phyloP scores from a whole-genome alignment of 2,329 filamentous ascomycete species.

The Stagonosporopsis rhizophila region DNA sequence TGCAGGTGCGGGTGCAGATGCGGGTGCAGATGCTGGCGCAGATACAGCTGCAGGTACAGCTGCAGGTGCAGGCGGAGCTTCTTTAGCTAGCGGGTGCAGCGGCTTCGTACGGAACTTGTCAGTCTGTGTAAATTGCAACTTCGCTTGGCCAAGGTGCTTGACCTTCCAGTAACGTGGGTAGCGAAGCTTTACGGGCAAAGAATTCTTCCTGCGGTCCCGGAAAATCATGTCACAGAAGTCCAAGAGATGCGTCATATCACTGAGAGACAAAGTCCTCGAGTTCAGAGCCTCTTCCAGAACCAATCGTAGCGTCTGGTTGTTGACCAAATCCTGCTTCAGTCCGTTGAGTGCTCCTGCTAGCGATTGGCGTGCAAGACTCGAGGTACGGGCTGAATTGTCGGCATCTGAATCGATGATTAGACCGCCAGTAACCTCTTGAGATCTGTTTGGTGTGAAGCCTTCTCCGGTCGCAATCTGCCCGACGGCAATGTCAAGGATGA shows the following conservation, averaged over 20 bases:
- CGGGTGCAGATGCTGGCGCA: background rate
- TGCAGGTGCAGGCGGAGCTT: conserved; percentile 18
- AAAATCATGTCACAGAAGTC: conserved; percentile 66
- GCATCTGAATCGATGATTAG: conserved; percentile 67
- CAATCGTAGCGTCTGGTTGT: conserved; percentile 58
- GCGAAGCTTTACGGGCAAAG: conserved; percentile 58
- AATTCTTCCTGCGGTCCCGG: conserved; percentile 54
- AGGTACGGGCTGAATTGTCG: conserved; percentile 51
- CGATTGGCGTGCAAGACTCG: conserved; percentile 62
- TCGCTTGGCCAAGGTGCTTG: conserved; percentile 59
- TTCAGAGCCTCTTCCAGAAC: conserved; percentile 65
- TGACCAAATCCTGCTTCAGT: conserved; percentile 60
- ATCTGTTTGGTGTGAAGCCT: conserved; percentile 40
- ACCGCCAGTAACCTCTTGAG: conserved; percentile 45
- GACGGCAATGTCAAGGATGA: conserved; percentile 62
- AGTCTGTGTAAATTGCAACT: conserved; percentile 41
- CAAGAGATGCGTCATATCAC: conserved; percentile 63
- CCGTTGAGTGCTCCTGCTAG: conserved; percentile 66
- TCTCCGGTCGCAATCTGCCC: conserved; percentile 67
- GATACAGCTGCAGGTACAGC: background rate
- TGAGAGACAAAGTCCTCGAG: conserved; percentile 57
- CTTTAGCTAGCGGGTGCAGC: conserved; percentile 18
- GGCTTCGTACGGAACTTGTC: conserved; percentile 30
- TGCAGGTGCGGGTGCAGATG: background rate
- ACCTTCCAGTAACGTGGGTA: conserved; percentile 66